phyloP scores from a whole-genome alignment of 495 filamentous ascomycete genomes.

The Parathielavia appendiculata region DNA sequence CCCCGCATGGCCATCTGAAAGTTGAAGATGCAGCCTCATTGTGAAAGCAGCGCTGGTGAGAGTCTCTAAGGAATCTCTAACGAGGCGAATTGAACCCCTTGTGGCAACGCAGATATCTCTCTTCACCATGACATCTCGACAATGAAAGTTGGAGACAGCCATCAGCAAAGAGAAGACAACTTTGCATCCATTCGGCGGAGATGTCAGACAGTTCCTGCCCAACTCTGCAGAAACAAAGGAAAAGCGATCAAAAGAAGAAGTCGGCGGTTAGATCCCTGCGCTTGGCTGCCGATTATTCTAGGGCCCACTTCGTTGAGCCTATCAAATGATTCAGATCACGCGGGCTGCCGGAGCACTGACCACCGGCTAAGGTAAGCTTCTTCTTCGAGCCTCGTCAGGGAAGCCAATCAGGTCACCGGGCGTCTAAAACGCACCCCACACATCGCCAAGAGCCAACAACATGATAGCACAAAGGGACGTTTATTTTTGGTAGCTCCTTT shows the following conservation, averaged over 20 bases:
- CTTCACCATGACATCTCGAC: too few relatives aligned
- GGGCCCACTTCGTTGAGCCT: neutral
- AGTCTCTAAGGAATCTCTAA: too few relatives aligned
- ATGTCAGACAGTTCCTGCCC: neutral
- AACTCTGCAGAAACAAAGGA: neutral
- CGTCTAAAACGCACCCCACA: conserved; percentile 5
- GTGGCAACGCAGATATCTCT: too few relatives aligned
- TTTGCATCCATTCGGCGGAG: too few relatives aligned
- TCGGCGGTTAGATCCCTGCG: conserved; percentile 10
- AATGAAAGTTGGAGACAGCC: too few relatives aligned
- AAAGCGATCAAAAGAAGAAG: conserved; percentile 1
- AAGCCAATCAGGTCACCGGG: conserved; percentile 8
- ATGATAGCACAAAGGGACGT: neutral
- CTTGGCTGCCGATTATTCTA: neutral
- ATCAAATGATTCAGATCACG: neutral
- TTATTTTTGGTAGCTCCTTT: neutral
- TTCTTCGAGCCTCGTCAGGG: conserved; percentile 2
- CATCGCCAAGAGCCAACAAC: neutral
- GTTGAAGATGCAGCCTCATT: neutral
- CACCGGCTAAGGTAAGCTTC: neutral
- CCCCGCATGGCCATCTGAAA: neutral
- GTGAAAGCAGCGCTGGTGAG: neutral
- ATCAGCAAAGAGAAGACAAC: too few relatives aligned
- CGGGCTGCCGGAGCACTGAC: conserved; percentile 2
- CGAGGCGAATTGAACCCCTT: too few relatives aligned